phyloP scores from a whole-genome alignment of 1,139 yeast genomes.

The Yamadazyma taylorii region DNA sequence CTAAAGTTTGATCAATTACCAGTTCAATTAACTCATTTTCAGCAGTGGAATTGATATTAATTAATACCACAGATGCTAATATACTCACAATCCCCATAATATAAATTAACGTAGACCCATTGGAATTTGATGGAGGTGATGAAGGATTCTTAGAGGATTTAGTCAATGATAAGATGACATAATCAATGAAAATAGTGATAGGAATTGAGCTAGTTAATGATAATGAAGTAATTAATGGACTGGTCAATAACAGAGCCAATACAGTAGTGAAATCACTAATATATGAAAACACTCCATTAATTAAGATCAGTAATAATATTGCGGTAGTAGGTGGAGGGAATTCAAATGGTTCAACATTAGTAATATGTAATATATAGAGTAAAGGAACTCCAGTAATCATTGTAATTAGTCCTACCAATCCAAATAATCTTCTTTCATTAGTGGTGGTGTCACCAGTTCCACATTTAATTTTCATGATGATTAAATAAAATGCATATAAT shows the following conservation, averaged over 20 bases:
- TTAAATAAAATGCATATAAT: conserved; percentile 46
- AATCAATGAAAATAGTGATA: conserved; percentile 49
- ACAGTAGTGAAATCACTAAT: conserved; percentile 52
- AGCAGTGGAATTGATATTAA: conserved; percentile 42
- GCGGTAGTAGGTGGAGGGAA: conserved; percentile 41
- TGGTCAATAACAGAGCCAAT: conserved; percentile 51
- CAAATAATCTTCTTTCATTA: conserved; percentile 49
- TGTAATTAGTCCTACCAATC: conserved; percentile 46
- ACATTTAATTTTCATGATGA: conserved; percentile 42
- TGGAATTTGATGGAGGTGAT: not conserved
- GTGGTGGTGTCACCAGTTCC: conserved; percentile 46
- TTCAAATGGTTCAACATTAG: conserved; percentile 40
- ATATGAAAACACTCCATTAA: conserved; percentile 47
- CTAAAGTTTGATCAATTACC: conserved; percentile 50
- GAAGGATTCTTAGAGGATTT: conserved; percentile 10
- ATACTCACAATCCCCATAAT: conserved; percentile 48
- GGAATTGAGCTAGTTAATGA: conserved; percentile 56
- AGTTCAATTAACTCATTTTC: conserved; percentile 49
- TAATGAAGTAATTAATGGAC: conserved; percentile 53
- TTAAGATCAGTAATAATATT: conserved; percentile 33
- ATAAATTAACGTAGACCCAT: conserved; percentile 33
- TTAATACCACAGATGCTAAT: conserved; percentile 45
- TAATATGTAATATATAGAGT: conserved; percentile 29
- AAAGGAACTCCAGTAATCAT: conserved; percentile 40
- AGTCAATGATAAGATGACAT: conserved; percentile 26